phyloP scores from a whole-genome alignment of 2,329 filamentous ascomycete species.

The Aspergillus brunneoviolaceus region DNA sequence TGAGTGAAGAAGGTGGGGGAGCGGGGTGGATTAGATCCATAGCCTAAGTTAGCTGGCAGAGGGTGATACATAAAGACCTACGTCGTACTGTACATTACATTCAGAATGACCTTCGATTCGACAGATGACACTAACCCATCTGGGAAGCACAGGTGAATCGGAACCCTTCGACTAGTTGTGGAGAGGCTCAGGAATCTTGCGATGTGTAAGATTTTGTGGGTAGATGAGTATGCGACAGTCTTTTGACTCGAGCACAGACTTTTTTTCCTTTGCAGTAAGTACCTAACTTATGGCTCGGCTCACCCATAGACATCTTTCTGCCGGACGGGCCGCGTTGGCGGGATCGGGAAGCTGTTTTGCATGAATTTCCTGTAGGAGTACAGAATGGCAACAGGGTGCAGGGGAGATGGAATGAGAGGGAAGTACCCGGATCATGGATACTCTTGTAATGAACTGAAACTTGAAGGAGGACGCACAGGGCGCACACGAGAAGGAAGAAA shows the following conservation, averaged over 20 bases:
- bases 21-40: neutral
- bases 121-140: neutral
- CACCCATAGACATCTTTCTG: neutral
- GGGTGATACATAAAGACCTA: neutral
- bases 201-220: neutral
- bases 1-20: neutral
- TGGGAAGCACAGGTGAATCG: neutral
- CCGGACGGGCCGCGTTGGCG: conserved; percentile 1
- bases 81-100: too few species aligned
- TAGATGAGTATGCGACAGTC: neutral
- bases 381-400: neutral
- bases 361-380: neutral
- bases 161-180: neutral
- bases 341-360: conserved; percentile 3
- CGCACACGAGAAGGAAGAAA: neutral
- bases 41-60: neutral
- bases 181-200: neutral
- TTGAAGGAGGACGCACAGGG: too few species aligned
- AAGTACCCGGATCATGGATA: too few species aligned
- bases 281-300: neutral
- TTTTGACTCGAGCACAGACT: neutral
- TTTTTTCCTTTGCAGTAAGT: neutral
- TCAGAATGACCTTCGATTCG: too few species aligned
- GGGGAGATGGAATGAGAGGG: neutral
- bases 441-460: too few species aligned